Evolutionary conservation across 345 rosid species (phyloP), one percentile per base, ranked within the genome.

Genomic region (Moringa oleifera): DNA sequence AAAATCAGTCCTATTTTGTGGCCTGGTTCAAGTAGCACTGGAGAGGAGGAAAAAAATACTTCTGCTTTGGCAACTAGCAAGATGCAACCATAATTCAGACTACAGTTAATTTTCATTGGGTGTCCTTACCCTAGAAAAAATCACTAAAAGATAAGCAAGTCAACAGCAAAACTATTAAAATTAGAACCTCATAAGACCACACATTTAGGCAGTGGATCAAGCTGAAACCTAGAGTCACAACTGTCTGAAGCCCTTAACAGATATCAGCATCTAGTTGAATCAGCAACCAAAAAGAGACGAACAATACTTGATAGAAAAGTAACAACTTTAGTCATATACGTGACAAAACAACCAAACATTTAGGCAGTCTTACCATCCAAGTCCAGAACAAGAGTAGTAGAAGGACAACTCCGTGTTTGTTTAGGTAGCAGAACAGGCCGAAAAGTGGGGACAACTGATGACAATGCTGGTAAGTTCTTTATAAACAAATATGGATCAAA

Each of bases 401-500:
- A 77, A 54, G 96, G 97, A 64, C 99, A 91, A 79, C 99, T 95
- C 69, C 98, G 87, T 19, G 99, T 91, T 80, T 89, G 96, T 77
- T 82, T 91, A 37, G 96, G 99, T 47, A 91, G 89, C 70, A 91
- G 77, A 63, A 85, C 67, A 5, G 85, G 94, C 59, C 98, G 91
- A 69, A 95, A 87, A 57, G 90, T 83, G 17, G 98, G 95, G 52
- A 91, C 91, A 57, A 95, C 91, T 7, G 96, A 79, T 25, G 99
- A 83, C 78, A 91, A 65, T 53, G 76, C 85, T 0, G 99, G 99
- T 67, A 95, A 81, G 82, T 91, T 95, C 71, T 89, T 91, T 69
- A 95, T 95, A 65, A 95, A 95, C 7, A 87, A 80, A 49, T 81
- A 91, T 49, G 99, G 99, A 69, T 90, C 96, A 71, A 90, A 90